Percentiles rank a stretch among this genome's conserved stretches.
Evolutionary conservation across 768 basidiomycete genomes (phyloP).

Genomic region (Podaxis sp.): DNA sequence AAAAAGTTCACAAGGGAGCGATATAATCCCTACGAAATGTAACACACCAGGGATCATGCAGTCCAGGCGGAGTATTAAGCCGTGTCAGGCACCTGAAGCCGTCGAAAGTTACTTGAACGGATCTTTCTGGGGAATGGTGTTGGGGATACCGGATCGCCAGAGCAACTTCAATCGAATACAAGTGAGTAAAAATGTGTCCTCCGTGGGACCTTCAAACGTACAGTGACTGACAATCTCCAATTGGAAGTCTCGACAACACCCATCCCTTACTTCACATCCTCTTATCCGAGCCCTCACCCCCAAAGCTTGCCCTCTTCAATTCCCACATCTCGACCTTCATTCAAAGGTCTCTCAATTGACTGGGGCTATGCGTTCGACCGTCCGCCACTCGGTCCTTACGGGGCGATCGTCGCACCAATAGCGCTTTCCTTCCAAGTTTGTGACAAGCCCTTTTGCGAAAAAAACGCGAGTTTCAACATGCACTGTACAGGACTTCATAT

Average conservation of each 20-base stretch:
- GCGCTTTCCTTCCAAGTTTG: slow-evolving; percentile 40
- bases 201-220: not conserved
- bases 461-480: too few relatives aligned
- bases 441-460: not conserved
- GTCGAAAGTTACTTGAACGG: not conserved
- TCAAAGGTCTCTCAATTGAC: slow-evolving; percentile 95
- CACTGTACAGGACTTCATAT: too few relatives aligned
- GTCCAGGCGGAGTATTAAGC: slow-evolving; percentile 66
- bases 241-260: slow-evolving; percentile 46
- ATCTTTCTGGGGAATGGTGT: slow-evolving; percentile 86
- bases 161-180: slow-evolving; percentile 88
- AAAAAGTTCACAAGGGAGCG: slow-evolving; percentile 93
- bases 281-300: slow-evolving; percentile 94
- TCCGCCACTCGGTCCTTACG: slow-evolving; percentile 90
- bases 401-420: slow-evolving; percentile 62
- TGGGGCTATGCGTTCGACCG: slow-evolving; percentile 96
- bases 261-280: slow-evolving; percentile 83
- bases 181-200: slow-evolving; percentile 28
- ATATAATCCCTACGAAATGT: slow-evolving; percentile 90
- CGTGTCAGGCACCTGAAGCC: slow-evolving; percentile 13
- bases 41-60: slow-evolving; percentile 63
- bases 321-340: slow-evolving; percentile 85
- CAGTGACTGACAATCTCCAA: not conserved
- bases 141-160: slow-evolving; percentile 93
- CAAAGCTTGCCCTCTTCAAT: slow-evolving; percentile 82